These are phyloP conservation scores for Aspergillus sp. DNA, from an alignment of 2,329 filamentous ascomycete species.

Conservation along the genomic window DNA sequence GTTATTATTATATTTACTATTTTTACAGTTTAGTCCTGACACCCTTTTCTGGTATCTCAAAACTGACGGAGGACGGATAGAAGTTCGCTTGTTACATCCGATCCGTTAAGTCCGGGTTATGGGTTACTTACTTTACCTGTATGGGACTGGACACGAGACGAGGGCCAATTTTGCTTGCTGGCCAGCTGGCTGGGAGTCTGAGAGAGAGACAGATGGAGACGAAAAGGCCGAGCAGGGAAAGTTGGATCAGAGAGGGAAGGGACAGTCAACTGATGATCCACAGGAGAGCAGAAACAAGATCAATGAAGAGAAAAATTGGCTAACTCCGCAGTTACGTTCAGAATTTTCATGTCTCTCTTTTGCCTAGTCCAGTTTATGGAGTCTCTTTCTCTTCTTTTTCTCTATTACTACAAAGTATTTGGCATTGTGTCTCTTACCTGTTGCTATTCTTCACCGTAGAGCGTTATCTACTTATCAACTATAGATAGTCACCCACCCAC, in stretches of 20 bases:
- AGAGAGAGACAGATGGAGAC: neutral
- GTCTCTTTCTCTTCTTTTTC: neutral
- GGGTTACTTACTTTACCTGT: neutral
- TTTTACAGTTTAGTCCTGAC: neutral
- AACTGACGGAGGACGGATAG: neutral
- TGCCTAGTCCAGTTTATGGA: neutral
- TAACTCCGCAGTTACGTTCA: neutral
- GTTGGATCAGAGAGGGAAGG: neutral
- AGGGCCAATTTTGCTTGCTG: neutral
- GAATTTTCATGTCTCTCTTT: neutral
- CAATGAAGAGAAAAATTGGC: neutral
- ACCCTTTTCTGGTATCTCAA: neutral
- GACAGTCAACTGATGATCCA: slow-evolving; percentile 1
- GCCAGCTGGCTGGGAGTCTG: neutral
- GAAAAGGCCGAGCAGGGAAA: neutral
- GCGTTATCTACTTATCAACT: no score
- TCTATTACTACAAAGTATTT: neutral
- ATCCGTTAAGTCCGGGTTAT: slow-evolving; percentile 10
- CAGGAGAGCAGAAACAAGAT: slow-evolving; percentile 9
- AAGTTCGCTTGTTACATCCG: slow-evolving; percentile 3
- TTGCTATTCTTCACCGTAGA: slow-evolving; percentile 1
- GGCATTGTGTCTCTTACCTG: neutral
- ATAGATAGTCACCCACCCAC: no score
- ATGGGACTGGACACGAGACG: slow-evolving; percentile 3
- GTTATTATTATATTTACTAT: no score